phyloP scores from a whole-genome alignment of 1,139 yeast species.

The Eremothecium sinecaudum region DNA sequence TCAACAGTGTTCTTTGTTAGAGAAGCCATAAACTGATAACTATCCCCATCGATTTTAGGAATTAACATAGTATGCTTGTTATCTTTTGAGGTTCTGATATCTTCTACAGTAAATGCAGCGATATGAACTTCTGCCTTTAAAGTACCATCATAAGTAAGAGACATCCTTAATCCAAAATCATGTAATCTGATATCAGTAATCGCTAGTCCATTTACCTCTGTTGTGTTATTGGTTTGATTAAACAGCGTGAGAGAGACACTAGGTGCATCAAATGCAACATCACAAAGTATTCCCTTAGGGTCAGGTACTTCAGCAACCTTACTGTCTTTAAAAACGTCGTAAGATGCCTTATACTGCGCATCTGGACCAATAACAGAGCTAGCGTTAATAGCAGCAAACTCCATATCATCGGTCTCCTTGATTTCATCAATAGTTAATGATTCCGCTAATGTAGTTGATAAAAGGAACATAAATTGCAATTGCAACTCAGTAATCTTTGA shows the following conservation, averaged over 20 bases:
- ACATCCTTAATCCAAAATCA: constrained; percentile 43
- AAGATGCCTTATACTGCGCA: constrained; percentile 18
- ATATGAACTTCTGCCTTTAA: constrained; percentile 54
- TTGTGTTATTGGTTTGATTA: constrained; percentile 42
- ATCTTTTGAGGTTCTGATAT: constrained; percentile 50
- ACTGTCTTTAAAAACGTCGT: constrained; percentile 4
- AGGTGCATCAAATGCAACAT: constrained; percentile 51
- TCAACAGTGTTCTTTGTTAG: constrained; percentile 38
- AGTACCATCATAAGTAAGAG: constrained; percentile 44
- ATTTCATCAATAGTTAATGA: constrained; percentile 41
- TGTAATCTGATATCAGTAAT: constrained; percentile 60
- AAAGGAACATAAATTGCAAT: constrained; percentile 46
- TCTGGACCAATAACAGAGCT: constrained; percentile 31
- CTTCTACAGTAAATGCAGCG: constrained; percentile 69
- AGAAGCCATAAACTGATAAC: constrained; percentile 63
- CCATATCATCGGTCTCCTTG: constrained; percentile 36
- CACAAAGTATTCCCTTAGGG: constrained; percentile 27
- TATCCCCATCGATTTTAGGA: constrained; percentile 55
- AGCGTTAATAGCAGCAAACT: constrained; percentile 49
- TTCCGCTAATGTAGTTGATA: constrained; percentile 49
- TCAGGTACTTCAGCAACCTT: constrained; percentile 8
- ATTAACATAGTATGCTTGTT: constrained; percentile 74
- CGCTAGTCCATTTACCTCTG: constrained; percentile 35
- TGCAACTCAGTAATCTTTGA: constrained; percentile 73
- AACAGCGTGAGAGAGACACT: constrained; percentile 56